Conservation (phyloP, 1,284 basidiomycete genomes). For the Boletellus sp. region DNA sequence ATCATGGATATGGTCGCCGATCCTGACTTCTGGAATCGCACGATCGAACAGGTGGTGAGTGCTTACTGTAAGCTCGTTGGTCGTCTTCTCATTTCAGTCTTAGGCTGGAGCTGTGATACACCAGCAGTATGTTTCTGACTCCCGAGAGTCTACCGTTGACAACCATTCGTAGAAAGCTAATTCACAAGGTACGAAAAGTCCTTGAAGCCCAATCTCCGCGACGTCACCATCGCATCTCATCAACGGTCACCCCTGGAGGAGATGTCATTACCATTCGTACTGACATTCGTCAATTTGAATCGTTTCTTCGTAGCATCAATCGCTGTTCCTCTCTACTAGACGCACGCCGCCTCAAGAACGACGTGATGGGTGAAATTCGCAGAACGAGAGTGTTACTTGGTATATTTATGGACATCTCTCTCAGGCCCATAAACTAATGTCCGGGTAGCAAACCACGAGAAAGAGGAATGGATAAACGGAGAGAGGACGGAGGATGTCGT, state of each 20-base stretch:
- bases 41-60: constrained; percentile 85
- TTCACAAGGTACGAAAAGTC: constrained; percentile 80
- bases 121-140: constrained; percentile 66
- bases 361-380: constrained; percentile 84
- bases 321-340: constrained; percentile 81
- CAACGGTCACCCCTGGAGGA: constrained; percentile 41
- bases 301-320: constrained; percentile 82
- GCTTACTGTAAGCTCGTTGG: background rate
- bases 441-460: constrained; percentile 68
- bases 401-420: constrained; percentile 25
- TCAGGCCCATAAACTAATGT: constrained; percentile 8
- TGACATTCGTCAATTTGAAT: constrained; percentile 80
- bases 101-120: constrained; percentile 86
- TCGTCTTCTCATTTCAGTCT: constrained; percentile 5
- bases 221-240: constrained; percentile 39
- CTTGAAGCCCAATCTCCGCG: constrained; percentile 74
- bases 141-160: constrained; percentile 3
- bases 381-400: constrained; percentile 70
- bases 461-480: constrained; percentile 80
- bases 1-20: constrained; percentile 90
- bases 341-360: constrained; percentile 85
- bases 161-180: constrained; percentile 56
- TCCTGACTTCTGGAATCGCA: constrained; percentile 94
- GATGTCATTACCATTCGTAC: constrained; percentile 77
- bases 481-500: constrained; percentile 80